A percentile compares a stretch with the other conserved stretches of the same genome.
phyloP scores from a whole-genome alignment of 2,329 filamentous ascomycete genomes.

The Clarireedia monteithiana region DNA sequence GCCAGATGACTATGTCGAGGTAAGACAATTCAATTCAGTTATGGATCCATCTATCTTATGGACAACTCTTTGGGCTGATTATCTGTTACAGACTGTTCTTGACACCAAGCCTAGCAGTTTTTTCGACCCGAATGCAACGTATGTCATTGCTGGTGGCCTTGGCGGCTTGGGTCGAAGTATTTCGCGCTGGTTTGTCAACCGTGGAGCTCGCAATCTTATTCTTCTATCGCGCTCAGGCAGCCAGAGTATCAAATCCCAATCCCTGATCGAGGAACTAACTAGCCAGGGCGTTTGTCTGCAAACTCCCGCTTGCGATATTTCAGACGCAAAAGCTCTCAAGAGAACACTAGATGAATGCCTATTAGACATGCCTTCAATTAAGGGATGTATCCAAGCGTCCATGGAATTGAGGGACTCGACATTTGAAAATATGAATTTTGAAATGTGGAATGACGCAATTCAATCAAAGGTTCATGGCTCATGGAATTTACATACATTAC shows the following conservation, averaged over 20 bases:
- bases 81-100: background rate
- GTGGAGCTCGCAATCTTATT: slow-evolving; percentile 24
- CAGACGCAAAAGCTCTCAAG: slow-evolving; percentile 25
- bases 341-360: background rate
- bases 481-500: slow-evolving; percentile 18
- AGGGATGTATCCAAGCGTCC: slow-evolving; percentile 38
- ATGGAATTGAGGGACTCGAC: slow-evolving; percentile 34
- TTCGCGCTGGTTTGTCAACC: slow-evolving; percentile 15
- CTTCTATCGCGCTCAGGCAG: slow-evolving; percentile 24
- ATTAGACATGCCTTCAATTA: slow-evolving; percentile 24
- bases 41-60: too few species aligned
- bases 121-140: slow-evolving; percentile 17
- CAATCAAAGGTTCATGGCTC: slow-evolving; percentile 30
- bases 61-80: background rate
- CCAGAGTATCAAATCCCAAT: background rate
- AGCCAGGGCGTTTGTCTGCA: slow-evolving; percentile 34
- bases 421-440: slow-evolving; percentile 29
- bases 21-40: slow-evolving; percentile 11
- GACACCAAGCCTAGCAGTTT: background rate
- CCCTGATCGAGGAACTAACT: slow-evolving; percentile 7
- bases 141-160: slow-evolving; percentile 26
- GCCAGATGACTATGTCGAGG: slow-evolving; percentile 36
- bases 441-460: slow-evolving; percentile 29
- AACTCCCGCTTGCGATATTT: slow-evolving; percentile 41
- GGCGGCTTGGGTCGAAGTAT: slow-evolving; percentile 26